Evolutionary conservation across 139 green algal species (phyloP).

Genomic region (Spirogloea muscicola): DNA sequence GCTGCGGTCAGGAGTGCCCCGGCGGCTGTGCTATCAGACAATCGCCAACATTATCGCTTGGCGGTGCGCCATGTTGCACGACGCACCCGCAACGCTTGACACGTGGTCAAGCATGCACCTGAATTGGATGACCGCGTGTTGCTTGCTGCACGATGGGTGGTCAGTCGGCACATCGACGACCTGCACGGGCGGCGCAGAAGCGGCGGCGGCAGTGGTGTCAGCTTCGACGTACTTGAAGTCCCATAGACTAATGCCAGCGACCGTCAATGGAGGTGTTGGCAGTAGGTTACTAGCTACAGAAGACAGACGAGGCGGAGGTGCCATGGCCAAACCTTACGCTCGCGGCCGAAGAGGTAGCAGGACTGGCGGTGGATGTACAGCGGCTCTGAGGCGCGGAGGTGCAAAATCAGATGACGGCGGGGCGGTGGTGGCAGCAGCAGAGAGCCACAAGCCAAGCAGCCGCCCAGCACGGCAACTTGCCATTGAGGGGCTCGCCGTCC

Average conservation of each 20-base stretch:
- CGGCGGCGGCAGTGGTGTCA: not conserved
- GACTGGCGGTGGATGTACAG: conserved; percentile 65
- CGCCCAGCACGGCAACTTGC: not conserved
- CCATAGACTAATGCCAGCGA: not conserved
- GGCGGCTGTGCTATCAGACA: no score
- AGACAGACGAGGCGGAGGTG: not conserved
- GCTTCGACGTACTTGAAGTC: not conserved
- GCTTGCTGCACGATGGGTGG: conserved; percentile 93
- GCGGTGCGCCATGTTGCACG: no score
- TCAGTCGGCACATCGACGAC: conserved; percentile 88
- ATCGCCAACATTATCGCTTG: no score
- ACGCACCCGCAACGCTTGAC: no score
- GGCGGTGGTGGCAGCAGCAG: no score
- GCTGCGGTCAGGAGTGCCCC: no score
- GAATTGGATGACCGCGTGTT: conserved; percentile 80
- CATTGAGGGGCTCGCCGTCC: conserved; percentile 52
- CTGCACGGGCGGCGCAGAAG: not conserved
- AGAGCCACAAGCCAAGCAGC: not conserved
- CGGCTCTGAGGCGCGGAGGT: conserved; percentile 56
- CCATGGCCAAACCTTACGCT: conserved; percentile 52
- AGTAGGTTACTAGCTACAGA: not conserved
- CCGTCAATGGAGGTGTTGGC: not conserved
- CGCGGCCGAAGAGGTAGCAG: conserved; percentile 88
- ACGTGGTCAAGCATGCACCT: no score
- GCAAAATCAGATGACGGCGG: no score